Conservation (phyloP, 768 basidiomycete species). For the Nevesoporus exiguus region DNA sequence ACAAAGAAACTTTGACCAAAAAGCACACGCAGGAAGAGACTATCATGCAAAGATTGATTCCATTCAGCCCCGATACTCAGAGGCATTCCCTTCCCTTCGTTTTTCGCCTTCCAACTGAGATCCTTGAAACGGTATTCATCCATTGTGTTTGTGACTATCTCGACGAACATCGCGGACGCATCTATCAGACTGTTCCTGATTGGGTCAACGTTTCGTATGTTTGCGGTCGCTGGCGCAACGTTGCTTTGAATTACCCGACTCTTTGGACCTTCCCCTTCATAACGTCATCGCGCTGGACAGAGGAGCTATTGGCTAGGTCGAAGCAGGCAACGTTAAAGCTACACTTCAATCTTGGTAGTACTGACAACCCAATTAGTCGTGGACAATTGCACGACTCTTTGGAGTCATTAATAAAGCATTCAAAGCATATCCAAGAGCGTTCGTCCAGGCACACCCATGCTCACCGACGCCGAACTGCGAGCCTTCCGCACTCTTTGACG, state of each 20-base stretch:
- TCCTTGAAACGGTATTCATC: slow-evolving; percentile 13
- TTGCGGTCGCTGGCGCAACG: slow-evolving; percentile 38
- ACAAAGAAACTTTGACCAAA: too few species aligned
- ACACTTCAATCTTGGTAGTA: background rate
- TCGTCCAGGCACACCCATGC: rapidly evolving
- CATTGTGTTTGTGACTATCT: background rate
- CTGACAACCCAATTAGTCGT: background rate
- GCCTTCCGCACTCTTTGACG: too few species aligned
- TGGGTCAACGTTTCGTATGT: slow-evolving; percentile 15
- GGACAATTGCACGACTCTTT: background rate
- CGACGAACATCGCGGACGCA: too few species aligned
- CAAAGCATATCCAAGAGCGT: background rate
- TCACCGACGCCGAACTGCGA: background rate
- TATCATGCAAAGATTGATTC: too few species aligned
- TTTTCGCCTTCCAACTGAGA: background rate
- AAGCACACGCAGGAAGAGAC: too few species aligned
- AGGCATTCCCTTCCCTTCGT: background rate
- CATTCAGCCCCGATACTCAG: background rate
- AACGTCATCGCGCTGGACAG: slow-evolving; percentile 32
- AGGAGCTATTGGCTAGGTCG: slow-evolving; percentile 42
- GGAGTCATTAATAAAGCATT: background rate
- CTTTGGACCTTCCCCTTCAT: slow-evolving; percentile 39
- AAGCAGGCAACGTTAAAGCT: slow-evolving; percentile 33
- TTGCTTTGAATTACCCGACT: slow-evolving; percentile 38
- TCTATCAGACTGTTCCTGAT: background rate